A percentile compares a stretch with the other conserved stretches of the same genome.
These are phyloP conservation scores for Phylloporus sp. DNA, from an alignment of 768 basidiomycete genomes.

Conservation along the genomic window DNA sequence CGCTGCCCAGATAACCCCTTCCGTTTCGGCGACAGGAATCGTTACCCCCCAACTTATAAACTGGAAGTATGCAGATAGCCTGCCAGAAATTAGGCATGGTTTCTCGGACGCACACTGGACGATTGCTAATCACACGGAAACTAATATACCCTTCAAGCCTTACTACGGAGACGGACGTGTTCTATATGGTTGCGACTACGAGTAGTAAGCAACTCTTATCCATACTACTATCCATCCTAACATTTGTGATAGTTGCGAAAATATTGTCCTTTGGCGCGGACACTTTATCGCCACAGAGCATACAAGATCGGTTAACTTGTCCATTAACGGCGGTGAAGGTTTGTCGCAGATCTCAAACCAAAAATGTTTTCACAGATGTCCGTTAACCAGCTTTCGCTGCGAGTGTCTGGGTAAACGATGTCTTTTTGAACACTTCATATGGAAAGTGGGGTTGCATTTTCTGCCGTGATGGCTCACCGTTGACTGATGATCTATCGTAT, in stretches of 20 bases:
- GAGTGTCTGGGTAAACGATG: slow-evolving; percentile 74
- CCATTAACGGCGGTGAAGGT: slow-evolving; percentile 82
- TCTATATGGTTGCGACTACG: slow-evolving; percentile 86
- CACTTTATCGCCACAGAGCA: slow-evolving; percentile 63
- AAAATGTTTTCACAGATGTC: background rate
- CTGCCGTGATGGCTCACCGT: background rate
- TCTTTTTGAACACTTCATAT: slow-evolving; percentile 67
- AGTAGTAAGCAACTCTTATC: slow-evolving; percentile 50
- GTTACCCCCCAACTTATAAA: slow-evolving; percentile 47
- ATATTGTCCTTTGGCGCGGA: slow-evolving; percentile 76
- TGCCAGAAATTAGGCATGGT: slow-evolving; percentile 58
- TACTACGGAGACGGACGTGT: slow-evolving; percentile 71
- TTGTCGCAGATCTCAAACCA: slow-evolving; percentile 3
- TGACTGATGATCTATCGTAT: background rate
- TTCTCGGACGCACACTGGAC: slow-evolving; percentile 69
- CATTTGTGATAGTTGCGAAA: slow-evolving; percentile 60
- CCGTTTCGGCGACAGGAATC: slow-evolving; percentile 30
- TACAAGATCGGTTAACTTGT: slow-evolving; percentile 65
- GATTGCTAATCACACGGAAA: slow-evolving; percentile 64
- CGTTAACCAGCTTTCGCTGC: slow-evolving; percentile 61
- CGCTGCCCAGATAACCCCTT: slow-evolving; percentile 41
- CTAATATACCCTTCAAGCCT: slow-evolving; percentile 68
- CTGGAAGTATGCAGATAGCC: slow-evolving; percentile 75
- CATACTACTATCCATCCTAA: slow-evolving; percentile 4
- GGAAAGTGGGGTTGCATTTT: slow-evolving; percentile 53